Evolutionary conservation across 139 green algal genomes (phyloP).

Genomic region (Nannochloris sp.): DNA sequence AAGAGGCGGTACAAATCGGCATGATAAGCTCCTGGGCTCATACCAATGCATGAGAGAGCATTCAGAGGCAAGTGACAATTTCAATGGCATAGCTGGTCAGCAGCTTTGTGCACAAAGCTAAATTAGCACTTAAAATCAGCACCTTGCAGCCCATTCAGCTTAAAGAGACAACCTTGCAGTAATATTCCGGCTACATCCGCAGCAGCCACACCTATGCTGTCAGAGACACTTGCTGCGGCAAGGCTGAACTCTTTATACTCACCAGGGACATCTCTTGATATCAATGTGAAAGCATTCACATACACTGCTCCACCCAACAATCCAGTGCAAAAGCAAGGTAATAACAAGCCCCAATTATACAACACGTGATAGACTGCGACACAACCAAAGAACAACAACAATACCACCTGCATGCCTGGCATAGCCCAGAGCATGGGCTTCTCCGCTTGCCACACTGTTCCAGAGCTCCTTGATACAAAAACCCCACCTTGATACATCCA

Average conservation of each 20-base stretch:
- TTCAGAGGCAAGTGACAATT: background rate
- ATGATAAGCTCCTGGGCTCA: too few relatives aligned
- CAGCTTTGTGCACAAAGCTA: background rate
- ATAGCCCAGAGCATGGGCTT: constrained; percentile 40
- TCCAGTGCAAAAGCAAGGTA: constrained; percentile 37
- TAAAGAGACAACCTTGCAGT: constrained; percentile 50
- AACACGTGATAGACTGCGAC: constrained; percentile 28
- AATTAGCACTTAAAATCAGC: constrained; percentile 31
- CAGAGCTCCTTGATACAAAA: constrained; percentile 47
- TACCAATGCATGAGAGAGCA: too few relatives aligned
- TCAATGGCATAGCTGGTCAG: background rate
- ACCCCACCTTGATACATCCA: constrained; percentile 55
- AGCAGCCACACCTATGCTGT: constrained; percentile 42
- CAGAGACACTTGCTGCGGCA: constrained; percentile 41
- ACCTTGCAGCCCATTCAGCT: constrained; percentile 25
- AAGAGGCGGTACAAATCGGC: too few relatives aligned
- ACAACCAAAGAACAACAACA: constrained; percentile 45
- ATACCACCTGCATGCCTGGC: constrained; percentile 37
- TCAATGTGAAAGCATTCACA: constrained; percentile 52
- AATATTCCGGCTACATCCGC: constrained; percentile 44
- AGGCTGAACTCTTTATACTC: constrained; percentile 41
- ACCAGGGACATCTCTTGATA: constrained; percentile 30
- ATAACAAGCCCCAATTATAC: constrained; percentile 42
- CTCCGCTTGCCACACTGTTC: constrained; percentile 37
- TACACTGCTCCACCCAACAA: constrained; percentile 56